Conservation (phyloP, 768 basidiomycete species). For the Tylopilus cervinicoccineus region DNA sequence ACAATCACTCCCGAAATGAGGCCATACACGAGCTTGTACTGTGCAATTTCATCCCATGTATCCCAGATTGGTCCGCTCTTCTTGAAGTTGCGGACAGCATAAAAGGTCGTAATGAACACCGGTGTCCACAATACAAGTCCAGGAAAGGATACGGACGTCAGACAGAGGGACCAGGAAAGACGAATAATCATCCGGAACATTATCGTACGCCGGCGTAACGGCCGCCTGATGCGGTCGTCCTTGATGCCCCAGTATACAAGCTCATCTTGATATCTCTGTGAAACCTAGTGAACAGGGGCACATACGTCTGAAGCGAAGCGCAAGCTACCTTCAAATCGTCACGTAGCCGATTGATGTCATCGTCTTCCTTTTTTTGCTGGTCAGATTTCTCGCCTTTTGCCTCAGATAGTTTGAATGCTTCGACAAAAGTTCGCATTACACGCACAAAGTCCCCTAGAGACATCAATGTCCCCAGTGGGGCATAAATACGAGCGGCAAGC, state of each 20-base stretch:
- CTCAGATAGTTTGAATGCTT: slow-evolving; percentile 58
- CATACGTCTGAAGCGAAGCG: background rate
- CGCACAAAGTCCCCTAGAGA: slow-evolving; percentile 81
- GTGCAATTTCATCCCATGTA: slow-evolving; percentile 87
- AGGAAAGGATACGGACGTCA: slow-evolving; percentile 65
- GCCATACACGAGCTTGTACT: slow-evolving; percentile 85
- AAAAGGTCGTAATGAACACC: slow-evolving; percentile 65
- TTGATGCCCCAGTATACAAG: slow-evolving; percentile 68
- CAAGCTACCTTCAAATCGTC: slow-evolving; percentile 56
- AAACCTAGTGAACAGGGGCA: background rate
- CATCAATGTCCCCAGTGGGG: slow-evolving; percentile 84
- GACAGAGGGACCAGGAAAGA: slow-evolving; percentile 55
- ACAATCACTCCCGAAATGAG: slow-evolving; percentile 69
- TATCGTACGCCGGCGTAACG: slow-evolving; percentile 51
- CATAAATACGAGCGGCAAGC: slow-evolving; percentile 76
- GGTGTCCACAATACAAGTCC: slow-evolving; percentile 84
- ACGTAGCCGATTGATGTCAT: slow-evolving; percentile 35
- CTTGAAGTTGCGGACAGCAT: slow-evolving; percentile 72
- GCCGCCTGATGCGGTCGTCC: slow-evolving; percentile 78
- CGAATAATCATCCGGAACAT: slow-evolving; percentile 64
- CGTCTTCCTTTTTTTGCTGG: slow-evolving; percentile 23
- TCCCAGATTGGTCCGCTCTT: slow-evolving; percentile 80
- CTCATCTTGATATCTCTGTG: slow-evolving; percentile 70
- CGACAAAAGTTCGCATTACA: slow-evolving; percentile 68
- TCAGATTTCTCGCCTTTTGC: slow-evolving; percentile 22